Percentiles rank a stretch among this genome's conserved stretches.
phyloP scores from a whole-genome alignment of 2,329 filamentous ascomycete species.

The Chaetomium sp. region DNA sequence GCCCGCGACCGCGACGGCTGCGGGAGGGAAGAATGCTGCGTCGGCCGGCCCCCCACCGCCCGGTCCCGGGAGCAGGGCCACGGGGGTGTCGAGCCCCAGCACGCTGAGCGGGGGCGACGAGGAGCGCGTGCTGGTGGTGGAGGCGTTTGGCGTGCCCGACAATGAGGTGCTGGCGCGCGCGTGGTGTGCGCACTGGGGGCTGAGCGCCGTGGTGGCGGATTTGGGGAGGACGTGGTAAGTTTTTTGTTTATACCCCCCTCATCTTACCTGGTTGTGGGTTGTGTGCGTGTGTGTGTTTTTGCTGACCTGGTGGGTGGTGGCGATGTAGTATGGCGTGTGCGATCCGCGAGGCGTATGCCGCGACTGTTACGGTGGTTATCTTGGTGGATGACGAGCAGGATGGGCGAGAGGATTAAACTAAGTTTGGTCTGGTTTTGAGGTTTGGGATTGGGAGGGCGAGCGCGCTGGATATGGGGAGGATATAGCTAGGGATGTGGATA shows the following conservation, averaged over 20 bases:
- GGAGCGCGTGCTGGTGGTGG: slow-evolving; percentile 69
- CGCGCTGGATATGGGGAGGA: not conserved
- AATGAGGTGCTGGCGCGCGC: slow-evolving; percentile 76
- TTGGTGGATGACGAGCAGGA: slow-evolving; percentile 58
- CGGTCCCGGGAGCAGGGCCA: slow-evolving; percentile 9
- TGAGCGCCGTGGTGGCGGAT: slow-evolving; percentile 71
- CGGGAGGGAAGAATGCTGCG: no score
- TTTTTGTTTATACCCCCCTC: slow-evolving; percentile 4
- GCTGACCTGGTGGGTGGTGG: slow-evolving; percentile 8
- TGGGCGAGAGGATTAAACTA: slow-evolving; percentile 46
- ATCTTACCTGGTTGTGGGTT: not conserved
- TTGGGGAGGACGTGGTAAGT: slow-evolving; percentile 67
- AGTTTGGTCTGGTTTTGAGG: not conserved
- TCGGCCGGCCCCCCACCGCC: no score
- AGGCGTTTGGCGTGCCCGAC: slow-evolving; percentile 72
- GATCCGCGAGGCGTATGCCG: slow-evolving; percentile 74
- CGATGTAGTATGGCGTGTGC: slow-evolving; percentile 67
- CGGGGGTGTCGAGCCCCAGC: slow-evolving; percentile 28
- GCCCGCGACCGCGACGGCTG: slow-evolving; percentile 7
- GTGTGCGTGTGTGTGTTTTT: not conserved
- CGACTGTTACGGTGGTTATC: slow-evolving; percentile 71
- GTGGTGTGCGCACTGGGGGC: slow-evolving; percentile 76
- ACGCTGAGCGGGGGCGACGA: slow-evolving; percentile 46
- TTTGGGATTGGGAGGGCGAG: not conserved
- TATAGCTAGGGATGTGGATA: not conserved